Evolutionary conservation across 306 rosid genomes (phyloP).

Genomic region (Rosa rugosa): DNA sequence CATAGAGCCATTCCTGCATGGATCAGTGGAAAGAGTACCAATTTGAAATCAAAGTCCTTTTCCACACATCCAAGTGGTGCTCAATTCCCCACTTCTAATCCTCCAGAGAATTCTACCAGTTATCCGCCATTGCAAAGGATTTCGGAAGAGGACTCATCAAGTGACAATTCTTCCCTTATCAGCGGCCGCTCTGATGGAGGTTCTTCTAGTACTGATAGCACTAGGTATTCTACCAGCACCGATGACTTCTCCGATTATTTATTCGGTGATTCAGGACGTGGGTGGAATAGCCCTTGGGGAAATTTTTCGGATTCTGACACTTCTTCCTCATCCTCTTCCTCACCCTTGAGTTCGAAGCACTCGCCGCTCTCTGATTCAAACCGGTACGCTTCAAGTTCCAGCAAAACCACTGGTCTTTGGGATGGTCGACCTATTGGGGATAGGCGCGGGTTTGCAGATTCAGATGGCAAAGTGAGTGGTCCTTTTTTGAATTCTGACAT

Average conservation of each 20-base stretch:
- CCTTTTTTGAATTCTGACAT: constrained; percentile 56
- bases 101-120: constrained; percentile 39
- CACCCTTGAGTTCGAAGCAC: constrained; percentile 51
- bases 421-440: constrained; percentile 20
- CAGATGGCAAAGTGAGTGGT: constrained; percentile 28
- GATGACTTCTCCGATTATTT: constrained; percentile 81
- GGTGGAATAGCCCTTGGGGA: constrained; percentile 45
- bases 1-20: constrained; percentile 38
- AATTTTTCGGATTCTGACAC: constrained; percentile 51
- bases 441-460: constrained; percentile 25
- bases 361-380: constrained; percentile 59
- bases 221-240: constrained; percentile 56
- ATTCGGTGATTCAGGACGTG: constrained; percentile 66
- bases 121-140: constrained; percentile 41
- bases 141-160: constrained; percentile 78
- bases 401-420: constrained; percentile 20
- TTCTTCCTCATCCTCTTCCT: constrained; percentile 51
- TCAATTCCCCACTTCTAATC: constrained; percentile 24
- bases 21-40: constrained; percentile 38
- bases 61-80: constrained; percentile 32
- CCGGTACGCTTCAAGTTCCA: constrained; percentile 47
- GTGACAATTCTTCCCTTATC: constrained; percentile 83
- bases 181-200: constrained; percentile 83
- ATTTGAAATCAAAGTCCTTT: constrained; percentile 35
- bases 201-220: constrained; percentile 82